Percentiles rank a stretch among this genome's conserved stretches.
Evolutionary conservation across 371 early-diverging fungal genomes (phyloP).

Genomic region (Rhizopus arrhizus): DNA sequence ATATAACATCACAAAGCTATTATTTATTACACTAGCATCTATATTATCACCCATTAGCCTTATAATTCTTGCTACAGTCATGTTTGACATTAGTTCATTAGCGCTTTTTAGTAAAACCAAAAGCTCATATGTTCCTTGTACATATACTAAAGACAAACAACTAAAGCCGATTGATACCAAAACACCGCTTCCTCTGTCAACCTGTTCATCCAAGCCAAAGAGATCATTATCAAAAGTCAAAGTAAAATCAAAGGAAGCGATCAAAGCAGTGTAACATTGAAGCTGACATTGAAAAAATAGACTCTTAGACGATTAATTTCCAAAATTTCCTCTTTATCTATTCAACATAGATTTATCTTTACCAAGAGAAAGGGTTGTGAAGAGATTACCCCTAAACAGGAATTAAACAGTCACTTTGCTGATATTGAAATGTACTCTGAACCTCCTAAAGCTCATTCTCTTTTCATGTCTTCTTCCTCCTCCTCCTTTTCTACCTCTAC

Average conservation of each 20-base stretch:
- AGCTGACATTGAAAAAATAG: background rate
- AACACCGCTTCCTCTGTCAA: too few species aligned
- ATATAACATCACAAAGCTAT: background rate
- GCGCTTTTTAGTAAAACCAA: background rate
- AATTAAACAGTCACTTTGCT: conserved; percentile 2
- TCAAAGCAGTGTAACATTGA: background rate
- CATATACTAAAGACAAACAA: background rate
- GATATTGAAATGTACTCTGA: conserved; percentile 5
- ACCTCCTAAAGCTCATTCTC: conserved; percentile 5
- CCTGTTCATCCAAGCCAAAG: too few species aligned
- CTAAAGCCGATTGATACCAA: too few species aligned
- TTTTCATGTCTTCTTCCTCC: conserved; percentile 16
- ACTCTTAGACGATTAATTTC: background rate
- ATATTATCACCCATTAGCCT: background rate
- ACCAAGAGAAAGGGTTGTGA: background rate
- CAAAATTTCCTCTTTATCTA: conserved; percentile 1
- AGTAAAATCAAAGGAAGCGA: background rate
- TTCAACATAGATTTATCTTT: background rate
- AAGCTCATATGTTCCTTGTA: background rate
- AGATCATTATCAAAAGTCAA: background rate
- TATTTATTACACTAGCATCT: background rate
- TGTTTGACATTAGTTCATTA: background rate
- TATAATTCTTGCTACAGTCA: background rate
- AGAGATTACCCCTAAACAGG: conserved; percentile 1
- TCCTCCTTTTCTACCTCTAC: background rate